phyloP scores from a whole-genome alignment of 1,284 basidiomycete genomes.

The Ganoderma leucocontextum region DNA sequence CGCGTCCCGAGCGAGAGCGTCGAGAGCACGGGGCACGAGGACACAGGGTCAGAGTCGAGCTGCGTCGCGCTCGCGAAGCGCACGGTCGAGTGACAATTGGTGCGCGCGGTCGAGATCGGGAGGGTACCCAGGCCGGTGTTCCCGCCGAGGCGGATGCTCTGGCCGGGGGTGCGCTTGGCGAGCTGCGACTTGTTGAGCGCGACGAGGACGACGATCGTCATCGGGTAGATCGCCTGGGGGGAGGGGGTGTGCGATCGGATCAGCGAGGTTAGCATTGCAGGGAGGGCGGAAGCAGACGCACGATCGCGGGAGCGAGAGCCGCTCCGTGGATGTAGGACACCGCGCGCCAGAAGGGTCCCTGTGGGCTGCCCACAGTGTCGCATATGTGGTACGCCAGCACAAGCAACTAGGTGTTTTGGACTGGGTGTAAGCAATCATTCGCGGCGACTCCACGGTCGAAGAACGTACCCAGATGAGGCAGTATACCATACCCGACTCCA shows the following conservation, averaged over 20 bases:
- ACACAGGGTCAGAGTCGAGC: neutral
- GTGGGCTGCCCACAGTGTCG: neutral
- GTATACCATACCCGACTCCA: slow-evolving; percentile 15
- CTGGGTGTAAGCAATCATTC: neutral
- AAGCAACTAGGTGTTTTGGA: neutral
- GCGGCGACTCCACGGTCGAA: too few relatives aligned
- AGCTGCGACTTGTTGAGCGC: slow-evolving; percentile 13
- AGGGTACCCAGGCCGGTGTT: neutral
- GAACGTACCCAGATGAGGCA: slow-evolving; percentile 14
- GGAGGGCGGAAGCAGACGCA: neutral
- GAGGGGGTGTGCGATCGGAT: neutral
- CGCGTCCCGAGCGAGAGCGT: neutral
- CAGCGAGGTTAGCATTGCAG: too few relatives aligned
- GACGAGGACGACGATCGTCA: slow-evolving; percentile 8
- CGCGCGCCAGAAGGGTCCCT: neutral
- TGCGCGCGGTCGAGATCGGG: neutral
- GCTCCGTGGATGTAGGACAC: neutral
- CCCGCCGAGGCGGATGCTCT: neutral
- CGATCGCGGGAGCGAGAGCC: neutral
- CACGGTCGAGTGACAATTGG: neutral
- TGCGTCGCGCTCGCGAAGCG: neutral
- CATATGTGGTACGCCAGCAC: neutral
- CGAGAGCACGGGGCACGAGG: neutral
- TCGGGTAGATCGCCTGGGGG: slow-evolving; percentile 11
- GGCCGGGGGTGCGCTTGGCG: neutral